phyloP scores from a whole-genome alignment of 1,284 basidiomycete genomes.

The Ganoderma sinense region DNA sequence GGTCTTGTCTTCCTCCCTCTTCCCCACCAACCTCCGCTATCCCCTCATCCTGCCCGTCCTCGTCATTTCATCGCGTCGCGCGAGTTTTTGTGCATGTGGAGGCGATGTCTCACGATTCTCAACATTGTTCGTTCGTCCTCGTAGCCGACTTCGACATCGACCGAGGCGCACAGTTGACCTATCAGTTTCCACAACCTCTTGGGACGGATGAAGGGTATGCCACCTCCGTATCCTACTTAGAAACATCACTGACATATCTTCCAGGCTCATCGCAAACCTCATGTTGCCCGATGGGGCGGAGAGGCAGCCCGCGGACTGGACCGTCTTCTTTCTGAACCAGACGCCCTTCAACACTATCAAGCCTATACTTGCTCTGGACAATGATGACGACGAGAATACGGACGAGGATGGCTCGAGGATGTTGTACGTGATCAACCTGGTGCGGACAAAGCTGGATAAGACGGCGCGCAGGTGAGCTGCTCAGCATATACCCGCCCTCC shows the following conservation, averaged over 20 bases:
- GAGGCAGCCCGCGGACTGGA: constrained; percentile 95
- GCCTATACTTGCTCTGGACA: constrained; percentile 80
- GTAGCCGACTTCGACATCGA: constrained; percentile 97
- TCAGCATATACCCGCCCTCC: constrained; percentile 5
- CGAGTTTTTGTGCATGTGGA: neutral
- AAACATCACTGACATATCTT: neutral
- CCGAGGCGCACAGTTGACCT: constrained; percentile 88
- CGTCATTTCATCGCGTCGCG: neutral
- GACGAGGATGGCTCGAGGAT: constrained; percentile 56
- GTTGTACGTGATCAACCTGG: constrained; percentile 92
- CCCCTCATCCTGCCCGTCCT: neutral
- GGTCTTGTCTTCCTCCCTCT: neutral
- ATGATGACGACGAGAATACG: constrained; percentile 46
- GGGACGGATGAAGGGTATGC: constrained; percentile 91
- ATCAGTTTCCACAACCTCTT: constrained; percentile 92
- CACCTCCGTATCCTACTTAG: neutral
- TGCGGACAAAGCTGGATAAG: constrained; percentile 96
- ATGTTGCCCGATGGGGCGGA: constrained; percentile 99
- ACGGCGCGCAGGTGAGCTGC: constrained; percentile 76
- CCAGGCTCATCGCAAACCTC: constrained; percentile 91
- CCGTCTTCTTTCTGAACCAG: constrained; percentile 97
- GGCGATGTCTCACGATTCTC: constrained; percentile 49
- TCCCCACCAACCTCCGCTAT: neutral
- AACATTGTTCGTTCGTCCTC: constrained; percentile 91
- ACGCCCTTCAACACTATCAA: constrained; percentile 86